These are phyloP conservation scores for Plasmodium yoelii DNA, from an alignment of 169 alveolate species.

Conservation along the genomic window DNA sequence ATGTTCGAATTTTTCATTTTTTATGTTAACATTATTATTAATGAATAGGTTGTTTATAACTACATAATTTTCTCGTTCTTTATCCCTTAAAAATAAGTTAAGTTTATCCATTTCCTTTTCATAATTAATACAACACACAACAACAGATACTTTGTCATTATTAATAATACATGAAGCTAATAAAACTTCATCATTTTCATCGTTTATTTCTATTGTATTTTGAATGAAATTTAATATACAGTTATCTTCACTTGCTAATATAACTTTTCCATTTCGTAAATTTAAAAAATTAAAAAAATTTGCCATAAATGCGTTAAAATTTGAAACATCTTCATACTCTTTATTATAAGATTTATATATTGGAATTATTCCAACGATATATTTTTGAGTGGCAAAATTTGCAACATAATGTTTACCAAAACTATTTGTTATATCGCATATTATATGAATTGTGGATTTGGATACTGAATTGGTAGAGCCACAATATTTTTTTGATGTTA, in stretches of 20 bases:
- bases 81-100: slow-evolving; percentile 42
- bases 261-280: slow-evolving; percentile 66
- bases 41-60: slow-evolving; percentile 64
- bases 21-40: slow-evolving; percentile 26
- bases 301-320: slow-evolving; percentile 65
- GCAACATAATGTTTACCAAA: slow-evolving; percentile 65
- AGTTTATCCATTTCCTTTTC: slow-evolving; percentile 62
- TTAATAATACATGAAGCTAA: slow-evolving; percentile 64
- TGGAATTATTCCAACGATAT: slow-evolving; percentile 66
- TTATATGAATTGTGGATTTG: slow-evolving; percentile 30
- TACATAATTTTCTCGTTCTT: slow-evolving; percentile 33
- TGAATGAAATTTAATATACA: slow-evolving; percentile 28
- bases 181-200: slow-evolving; percentile 17
- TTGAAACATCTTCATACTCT: slow-evolving; percentile 43
- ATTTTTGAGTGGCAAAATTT: slow-evolving; percentile 40
- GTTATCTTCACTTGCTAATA: slow-evolving; percentile 73
- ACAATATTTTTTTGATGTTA: slow-evolving; percentile 11
- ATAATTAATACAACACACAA: slow-evolving; percentile 71
- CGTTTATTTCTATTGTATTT: not conserved
- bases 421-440: slow-evolving; percentile 73
- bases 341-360: slow-evolving; percentile 63
- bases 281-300: slow-evolving; percentile 47
- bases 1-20: slow-evolving; percentile 35
- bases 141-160: slow-evolving; percentile 50
- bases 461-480: slow-evolving; percentile 4